phyloP scores from a whole-genome alignment of 176 grass and related monocot species.

The Chloris gayana region DNA sequence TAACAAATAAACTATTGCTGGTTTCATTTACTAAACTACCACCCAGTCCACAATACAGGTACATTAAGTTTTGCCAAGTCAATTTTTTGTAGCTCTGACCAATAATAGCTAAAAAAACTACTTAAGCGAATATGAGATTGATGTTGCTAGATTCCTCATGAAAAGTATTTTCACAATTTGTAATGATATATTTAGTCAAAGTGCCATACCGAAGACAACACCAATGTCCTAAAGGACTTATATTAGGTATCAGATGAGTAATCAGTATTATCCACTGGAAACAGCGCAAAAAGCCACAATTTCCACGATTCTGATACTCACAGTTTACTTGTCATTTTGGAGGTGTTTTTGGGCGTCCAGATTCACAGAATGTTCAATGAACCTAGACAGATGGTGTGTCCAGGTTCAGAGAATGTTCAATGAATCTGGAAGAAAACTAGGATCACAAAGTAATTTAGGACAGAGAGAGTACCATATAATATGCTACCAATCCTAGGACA shows the following conservation, averaged over 20 bases:
- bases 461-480: neutral
- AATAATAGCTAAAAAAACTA: neutral
- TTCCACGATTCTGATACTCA: neutral
- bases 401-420: too few species aligned
- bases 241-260: neutral
- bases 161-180: neutral
- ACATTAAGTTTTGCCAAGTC: neutral
- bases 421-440: too few species aligned
- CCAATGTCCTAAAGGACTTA: neutral
- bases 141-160: neutral
- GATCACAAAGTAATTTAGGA: too few species aligned
- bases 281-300: neutral
- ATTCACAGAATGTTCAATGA: too few species aligned
- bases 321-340: too few species aligned
- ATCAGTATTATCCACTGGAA: conserved; percentile 15
- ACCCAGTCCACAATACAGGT: neutral
- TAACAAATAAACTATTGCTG: neutral
- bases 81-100: neutral
- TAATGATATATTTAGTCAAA: neutral
- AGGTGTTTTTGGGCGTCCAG: too few species aligned
- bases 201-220: neutral
- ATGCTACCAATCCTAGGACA: neutral
- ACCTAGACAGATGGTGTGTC: too few species aligned
- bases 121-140: neutral
- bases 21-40: neutral